Evolutionary conservation across 2,329 filamentous ascomycete genomes (phyloP).

Genomic region (Ophiognomonia clavigignenti-juglandacearum): DNA sequence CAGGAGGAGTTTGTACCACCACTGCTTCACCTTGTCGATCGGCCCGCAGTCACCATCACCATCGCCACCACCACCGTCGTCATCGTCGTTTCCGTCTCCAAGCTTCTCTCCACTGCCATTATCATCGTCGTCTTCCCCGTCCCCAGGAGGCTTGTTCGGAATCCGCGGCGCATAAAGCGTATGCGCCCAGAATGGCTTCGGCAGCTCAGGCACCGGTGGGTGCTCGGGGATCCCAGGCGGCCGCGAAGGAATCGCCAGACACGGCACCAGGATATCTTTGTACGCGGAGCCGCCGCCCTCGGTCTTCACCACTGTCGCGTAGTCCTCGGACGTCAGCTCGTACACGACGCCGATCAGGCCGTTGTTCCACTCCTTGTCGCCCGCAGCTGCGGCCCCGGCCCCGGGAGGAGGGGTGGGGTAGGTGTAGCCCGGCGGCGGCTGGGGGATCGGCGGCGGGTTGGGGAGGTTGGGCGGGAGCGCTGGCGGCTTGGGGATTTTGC

Average conservation of each 20-base stretch:
- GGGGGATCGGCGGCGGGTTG: slow-evolving; percentile 23
- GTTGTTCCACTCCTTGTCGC: slow-evolving; percentile 63
- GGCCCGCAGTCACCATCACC: slow-evolving; percentile 13
- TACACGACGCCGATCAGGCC: slow-evolving; percentile 92
- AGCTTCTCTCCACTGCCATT: neutral
- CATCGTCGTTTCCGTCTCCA: neutral
- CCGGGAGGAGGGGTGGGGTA: neutral
- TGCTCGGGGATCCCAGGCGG: slow-evolving; percentile 57
- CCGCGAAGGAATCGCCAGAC: slow-evolving; percentile 60
- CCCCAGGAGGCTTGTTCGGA: slow-evolving; percentile 29
- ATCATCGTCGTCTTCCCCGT: slow-evolving; percentile 12
- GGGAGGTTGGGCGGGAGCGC: slow-evolving; percentile 26
- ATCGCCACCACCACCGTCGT: slow-evolving; percentile 6
- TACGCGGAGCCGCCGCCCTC: slow-evolving; percentile 88
- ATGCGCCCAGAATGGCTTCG: slow-evolving; percentile 71
- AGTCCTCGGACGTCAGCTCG: slow-evolving; percentile 82
- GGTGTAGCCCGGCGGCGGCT: slow-evolving; percentile 14
- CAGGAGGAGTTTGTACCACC: slow-evolving; percentile 42
- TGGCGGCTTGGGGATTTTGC: slow-evolving; percentile 44
- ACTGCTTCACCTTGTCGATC: slow-evolving; percentile 28
- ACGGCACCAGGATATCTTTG: slow-evolving; percentile 74
- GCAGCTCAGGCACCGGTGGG: slow-evolving; percentile 47
- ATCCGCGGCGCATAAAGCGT: slow-evolving; percentile 70
- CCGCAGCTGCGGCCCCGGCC: no score
- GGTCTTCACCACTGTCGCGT: slow-evolving; percentile 78